Base-by-base conservation (phyloP, 768 basidiomycete species). In the Suillus variegatus region DNA sequence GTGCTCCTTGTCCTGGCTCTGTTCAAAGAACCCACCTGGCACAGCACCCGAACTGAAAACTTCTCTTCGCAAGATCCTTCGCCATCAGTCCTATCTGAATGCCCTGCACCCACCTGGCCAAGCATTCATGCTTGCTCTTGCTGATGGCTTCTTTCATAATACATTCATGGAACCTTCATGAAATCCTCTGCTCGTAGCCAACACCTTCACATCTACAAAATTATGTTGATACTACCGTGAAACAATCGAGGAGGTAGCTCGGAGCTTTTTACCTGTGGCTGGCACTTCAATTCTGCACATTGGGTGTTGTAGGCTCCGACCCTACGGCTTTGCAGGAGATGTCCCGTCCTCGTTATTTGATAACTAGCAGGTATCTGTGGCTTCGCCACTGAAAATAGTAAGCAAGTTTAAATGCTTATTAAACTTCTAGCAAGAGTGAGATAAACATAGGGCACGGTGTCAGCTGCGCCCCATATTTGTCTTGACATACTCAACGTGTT, bases 141-240 rank as follows among this genome's bases (percentile, higher is more conserved):
- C n/a, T 12, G 44, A 20, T 20, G 43, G 16, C 8, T 44, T 0
- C 43, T 44, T 93, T 63, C 81, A 84, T 69, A 75, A 80, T 61
- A 22, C 92, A 36, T 83, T 84, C 28, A 68, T 66, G 6, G 77
- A 81, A 35, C 90, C 88, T 7, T 74, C 77, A 12, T 82, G 82
- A 76, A 66, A 64, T 32, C 71, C 79, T 44, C 65, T 71, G n/a
- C 62, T 66, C 55, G 65, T 65, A 43, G 67, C 73, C 41, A 70
- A 63, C 64, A 64, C 66, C 25, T 66, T 71, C 43, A 66, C 71
- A 61, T 68, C 76, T 43, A 74, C 79, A 66, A 76, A 67, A n/a
- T 76, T 91, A 41, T 88, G 88, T 12, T n/a, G 46, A 5, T 47
- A 6, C n/a, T n/a, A n/a, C 47, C n/a, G 12, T 10, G 12, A 47